Percentiles rank a stretch among this genome's conserved stretches.
These are phyloP conservation scores for Neurospora crassa DNA, from an alignment of 2,329 filamentous ascomycete genomes.

Conservation along the genomic window DNA sequence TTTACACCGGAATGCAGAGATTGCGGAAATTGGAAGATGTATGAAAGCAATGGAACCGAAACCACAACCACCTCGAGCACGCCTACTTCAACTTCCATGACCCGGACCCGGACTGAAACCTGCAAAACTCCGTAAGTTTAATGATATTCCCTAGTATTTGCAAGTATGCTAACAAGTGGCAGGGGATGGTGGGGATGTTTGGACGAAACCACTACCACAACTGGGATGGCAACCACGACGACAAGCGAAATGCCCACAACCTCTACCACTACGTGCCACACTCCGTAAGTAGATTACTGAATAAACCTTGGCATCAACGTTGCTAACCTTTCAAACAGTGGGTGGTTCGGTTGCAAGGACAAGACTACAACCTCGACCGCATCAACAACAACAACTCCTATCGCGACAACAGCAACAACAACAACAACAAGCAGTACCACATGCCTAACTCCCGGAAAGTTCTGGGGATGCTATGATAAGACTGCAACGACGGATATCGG, in stretches of 20 bases:
- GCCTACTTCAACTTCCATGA: conserved; percentile 45
- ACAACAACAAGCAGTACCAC: conserved; percentile 23
- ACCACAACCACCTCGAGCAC: conserved; percentile 54
- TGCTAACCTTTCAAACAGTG: conserved; percentile 31
- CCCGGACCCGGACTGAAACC: conserved; percentile 66
- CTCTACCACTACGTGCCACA: conserved; percentile 30
- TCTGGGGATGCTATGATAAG: conserved; percentile 45
- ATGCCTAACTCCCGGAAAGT: conserved; percentile 43
- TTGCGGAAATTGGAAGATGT: conserved; percentile 90
- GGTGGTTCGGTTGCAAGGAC: conserved; percentile 60
- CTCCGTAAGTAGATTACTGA: conserved; percentile 32
- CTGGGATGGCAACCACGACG: conserved; percentile 28
- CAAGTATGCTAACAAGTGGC: conserved; percentile 5
- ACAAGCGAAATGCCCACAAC: conserved; percentile 33
- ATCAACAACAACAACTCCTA: conserved; percentile 22
- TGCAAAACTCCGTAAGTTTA: conserved; percentile 62
- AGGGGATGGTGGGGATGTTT: conserved; percentile 78
- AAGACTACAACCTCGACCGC: conserved; percentile 29
- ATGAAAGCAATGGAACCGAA: conserved; percentile 81
- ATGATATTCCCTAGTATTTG: not conserved
- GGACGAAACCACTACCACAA: conserved; percentile 51
- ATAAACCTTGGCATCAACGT: conserved; percentile 42
- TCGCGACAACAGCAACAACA: conserved; percentile 19
- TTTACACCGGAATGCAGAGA: conserved; percentile 75
- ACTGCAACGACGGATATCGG: conserved; percentile 18